Evolutionary conservation across 129 eudicot genomes (phyloP), one percentile per base, ranked within the genome.

Genomic region (Arctium lappa): DNA sequence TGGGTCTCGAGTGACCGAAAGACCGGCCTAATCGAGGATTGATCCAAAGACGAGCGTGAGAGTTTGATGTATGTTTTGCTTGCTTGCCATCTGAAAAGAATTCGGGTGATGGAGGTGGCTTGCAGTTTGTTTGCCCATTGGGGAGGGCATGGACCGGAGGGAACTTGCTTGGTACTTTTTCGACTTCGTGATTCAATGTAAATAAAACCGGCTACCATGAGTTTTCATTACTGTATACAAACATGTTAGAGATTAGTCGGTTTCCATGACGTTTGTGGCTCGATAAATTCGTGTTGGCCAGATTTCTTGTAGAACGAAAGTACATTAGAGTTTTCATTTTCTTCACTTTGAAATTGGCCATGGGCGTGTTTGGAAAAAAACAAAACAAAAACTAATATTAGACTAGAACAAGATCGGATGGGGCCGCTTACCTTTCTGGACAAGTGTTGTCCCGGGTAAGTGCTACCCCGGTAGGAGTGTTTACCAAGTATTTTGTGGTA

Each of bases 181-280:
- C 12, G 40, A 78, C 69, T 71, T 5, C 78, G 87, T 73, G 79
- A 79, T 84, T 72, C 18, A 39, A 32, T 78, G 87, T 84, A 84
- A 84, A 84, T 84, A 84, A 77, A 84, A 79, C 50, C 79, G 75
- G 83, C 74, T 72, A 56, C 56, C 34, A 38, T 78, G 82, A 27
- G 38, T 72, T 63, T 82, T 39, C 42, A 76, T 72, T 62, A 78
- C 11, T 78, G 79, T 84, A 84, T 83, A 83, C 86, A 2, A 77
- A 81, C 65, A 38, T 74, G 85, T 30, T 82, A 74, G 85, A 53
- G 79, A 78, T 53, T 39, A 66, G 69, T 72, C 11, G 69, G 74
- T 60, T 40, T 56, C 8, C 18, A n/a, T 53, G 65, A 53, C 18
- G 27, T 15, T 40, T 63, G 73, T 72, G 82, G 77, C 70, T 82